Percentiles rank a stretch among this genome's conserved stretches.
phyloP scores from a whole-genome alignment of 2,329 filamentous ascomycete species.

The Furcasterigmium sp. region DNA sequence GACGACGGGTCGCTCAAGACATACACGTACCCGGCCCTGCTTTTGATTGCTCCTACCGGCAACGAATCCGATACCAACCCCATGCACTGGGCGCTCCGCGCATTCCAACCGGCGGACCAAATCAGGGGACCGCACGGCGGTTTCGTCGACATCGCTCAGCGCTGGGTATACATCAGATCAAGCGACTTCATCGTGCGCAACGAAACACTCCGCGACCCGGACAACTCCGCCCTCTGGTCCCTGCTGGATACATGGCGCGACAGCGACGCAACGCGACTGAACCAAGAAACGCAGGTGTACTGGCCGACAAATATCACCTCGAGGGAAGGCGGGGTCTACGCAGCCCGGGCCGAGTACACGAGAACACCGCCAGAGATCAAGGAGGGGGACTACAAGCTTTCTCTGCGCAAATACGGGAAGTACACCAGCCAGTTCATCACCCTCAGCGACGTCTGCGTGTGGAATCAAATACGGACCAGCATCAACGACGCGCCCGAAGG shows the following conservation, averaged over 20 bases:
- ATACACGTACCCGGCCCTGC: constrained; percentile 10
- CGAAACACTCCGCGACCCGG: neutral
- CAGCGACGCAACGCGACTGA: constrained; percentile 7
- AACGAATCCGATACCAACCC: constrained; percentile 13
- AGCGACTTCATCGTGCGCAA: constrained; percentile 10
- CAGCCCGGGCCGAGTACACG: constrained; percentile 8
- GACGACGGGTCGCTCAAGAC: constrained; percentile 8
- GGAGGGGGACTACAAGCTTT: neutral
- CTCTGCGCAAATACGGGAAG: neutral
- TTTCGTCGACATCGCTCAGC: constrained; percentile 9
- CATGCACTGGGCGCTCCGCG: constrained; percentile 11
- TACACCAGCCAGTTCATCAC: constrained; percentile 10
- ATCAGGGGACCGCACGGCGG: neutral
- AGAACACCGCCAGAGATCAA: neutral
- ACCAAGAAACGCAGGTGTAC: constrained; percentile 8
- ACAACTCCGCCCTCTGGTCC: too few relatives aligned
- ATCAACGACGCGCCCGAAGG: too few relatives aligned
- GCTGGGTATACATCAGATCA: constrained; percentile 12
- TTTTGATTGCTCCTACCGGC: constrained; percentile 10
- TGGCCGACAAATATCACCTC: constrained; percentile 11
- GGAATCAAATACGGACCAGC: constrained; percentile 2
- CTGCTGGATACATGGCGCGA: constrained; percentile 4
- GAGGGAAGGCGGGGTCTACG: constrained; percentile 4
- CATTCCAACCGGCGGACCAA: constrained; percentile 7
- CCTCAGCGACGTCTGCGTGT: constrained; percentile 10